phyloP scores from a whole-genome alignment of 75 land plant genomes.

The Sequoiadendron giganteum region DNA sequence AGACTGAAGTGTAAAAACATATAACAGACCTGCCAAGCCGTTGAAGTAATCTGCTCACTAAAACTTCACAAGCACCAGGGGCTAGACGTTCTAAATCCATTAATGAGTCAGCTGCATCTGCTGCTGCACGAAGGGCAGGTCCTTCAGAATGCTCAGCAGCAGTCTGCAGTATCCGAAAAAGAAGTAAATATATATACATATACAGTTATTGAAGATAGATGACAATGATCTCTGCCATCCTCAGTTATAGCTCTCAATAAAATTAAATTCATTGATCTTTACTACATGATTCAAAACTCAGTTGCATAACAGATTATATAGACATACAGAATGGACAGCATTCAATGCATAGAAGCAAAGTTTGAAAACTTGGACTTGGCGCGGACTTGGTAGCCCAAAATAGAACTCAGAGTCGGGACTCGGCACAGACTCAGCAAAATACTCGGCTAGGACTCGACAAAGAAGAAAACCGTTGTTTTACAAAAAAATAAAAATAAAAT shows the following conservation, averaged over 20 bases:
- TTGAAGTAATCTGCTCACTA: constrained; percentile 75
- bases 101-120: constrained; percentile 64
- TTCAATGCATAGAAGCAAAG: no score
- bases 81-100: constrained; percentile 68
- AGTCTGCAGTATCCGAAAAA: constrained; percentile 40
- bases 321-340: background rate
- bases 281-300: background rate
- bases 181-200: background rate
- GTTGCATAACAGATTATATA: background rate
- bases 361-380: no score
- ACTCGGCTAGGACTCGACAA: no score
- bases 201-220: background rate
- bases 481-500: no score
- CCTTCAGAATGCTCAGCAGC: constrained; percentile 82
- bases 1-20: background rate
- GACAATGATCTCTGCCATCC: background rate
- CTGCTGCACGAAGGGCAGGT: constrained; percentile 51
- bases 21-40: constrained; percentile 64
- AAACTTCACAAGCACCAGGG: constrained; percentile 89
- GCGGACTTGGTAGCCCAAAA: no score
- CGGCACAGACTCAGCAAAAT: no score
- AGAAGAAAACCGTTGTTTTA: no score
- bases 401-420: no score
- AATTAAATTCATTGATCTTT: background rate
- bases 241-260: background rate